Evolutionary conservation across 257 asterid genomes (phyloP), one percentile per base, ranked within the genome.

Genomic region (Lavandula angustifolia): DNA sequence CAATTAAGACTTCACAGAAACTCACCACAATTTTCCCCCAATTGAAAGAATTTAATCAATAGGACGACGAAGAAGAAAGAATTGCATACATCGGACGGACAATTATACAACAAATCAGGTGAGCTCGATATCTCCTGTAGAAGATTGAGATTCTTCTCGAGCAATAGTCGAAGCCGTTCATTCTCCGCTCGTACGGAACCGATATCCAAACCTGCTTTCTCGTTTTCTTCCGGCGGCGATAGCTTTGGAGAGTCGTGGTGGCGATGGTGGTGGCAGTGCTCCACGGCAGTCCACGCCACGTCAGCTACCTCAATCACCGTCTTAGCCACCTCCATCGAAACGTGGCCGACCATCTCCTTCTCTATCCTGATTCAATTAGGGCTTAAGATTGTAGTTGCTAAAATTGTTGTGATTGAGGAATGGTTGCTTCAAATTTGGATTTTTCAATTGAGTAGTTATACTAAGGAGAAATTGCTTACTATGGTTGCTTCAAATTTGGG

Each of bases 221-320:
- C 68, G 14, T 63, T 42, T 7, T 50, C 22, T 32, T 32, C 76
- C 63, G 55, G 73, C 66, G 63, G 76, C 72, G 74, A 38, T 3
- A 79, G 66, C 51, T 31, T 17, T 64, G 77, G 43, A 8, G 67
- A 82, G 27, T 76, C 82, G 34, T 62, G 84, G 67, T 75, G 72
- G 55, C 6, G 73, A 75, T 69, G 85, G 74, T 69, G 84, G 37
- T 92, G 85, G 69, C 90, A 81, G 72, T 73, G 38, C 50, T 88
- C 98, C 47, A 86, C 80, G 75, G 98, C 96, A 56, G 84, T 73
- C 85, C 85, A 92, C 43, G 98, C 95, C 53, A 89, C 84, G 76
- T 87, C 97, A 46, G 97, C 97, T 1, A 89, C 95, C 85, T 92
- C 98, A 76, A 89, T 29, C 81, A 92, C 95, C 69, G 96, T 87